Base-by-base conservation (phyloP, 768 basidiomycete genomes). In the Leccinum variicolor region DNA sequence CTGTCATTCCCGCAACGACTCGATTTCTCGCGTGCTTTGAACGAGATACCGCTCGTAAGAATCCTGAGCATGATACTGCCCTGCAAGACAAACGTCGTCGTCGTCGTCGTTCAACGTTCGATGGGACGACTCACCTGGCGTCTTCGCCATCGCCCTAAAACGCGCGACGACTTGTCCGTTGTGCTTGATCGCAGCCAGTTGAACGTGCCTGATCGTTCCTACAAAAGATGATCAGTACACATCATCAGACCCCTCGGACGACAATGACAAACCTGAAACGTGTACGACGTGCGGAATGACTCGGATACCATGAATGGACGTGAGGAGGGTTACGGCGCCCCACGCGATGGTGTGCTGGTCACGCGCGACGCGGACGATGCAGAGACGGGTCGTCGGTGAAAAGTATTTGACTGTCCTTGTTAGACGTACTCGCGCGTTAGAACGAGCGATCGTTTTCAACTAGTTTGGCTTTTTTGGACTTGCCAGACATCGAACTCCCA, bases 171-270 rank as follows among this genome's bases (percentile, higher is more conserved):
- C 78, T 51, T 83, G 79, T 29, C 87, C 76, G 65, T 92, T 90
- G 64, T 92, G 86, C 28, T 80, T 75, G 36, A 93, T 87, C 2
- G 90, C 88, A 7, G 89, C 87, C 86, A 0, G 90, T 64, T 94
- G 92, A 0, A 84, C 83, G 50, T 95, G 92, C 70, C 89, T 92
- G 56, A 95, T 89, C 0, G 93, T 96, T 0, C 94, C 93, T 94
- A 58, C 47, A 34, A 31, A 36, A 31, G 14, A 13, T 34, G 14
- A 34, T 34, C 33, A 34, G 15, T 6, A 34, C 33, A 41, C 23
- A 11, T 43, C 7, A 36, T 50, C 10, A 15, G 28, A 26, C n/a
- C 31, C 34, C 4, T 29, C 29, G 41, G 9, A 49, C n/a, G 43
- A 54, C 6, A 25, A n/a, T 41, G 39, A 70, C 81, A 29, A 53